phyloP scores from a whole-genome alignment of 2,329 filamentous ascomycete genomes.

The Fusarium xyrophilum region DNA sequence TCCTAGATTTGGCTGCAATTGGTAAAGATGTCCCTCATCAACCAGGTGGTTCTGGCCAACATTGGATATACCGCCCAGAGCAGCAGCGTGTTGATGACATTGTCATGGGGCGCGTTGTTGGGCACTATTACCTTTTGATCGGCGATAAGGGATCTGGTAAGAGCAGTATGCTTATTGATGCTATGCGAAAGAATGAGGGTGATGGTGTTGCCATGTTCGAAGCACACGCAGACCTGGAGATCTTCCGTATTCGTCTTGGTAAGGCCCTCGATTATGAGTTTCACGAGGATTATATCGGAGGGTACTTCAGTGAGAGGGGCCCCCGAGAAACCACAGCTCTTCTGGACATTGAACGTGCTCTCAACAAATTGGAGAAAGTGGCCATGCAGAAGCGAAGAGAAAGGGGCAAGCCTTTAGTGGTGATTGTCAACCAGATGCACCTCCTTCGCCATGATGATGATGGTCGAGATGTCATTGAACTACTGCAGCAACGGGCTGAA shows the following conservation, averaged over 20 bases:
- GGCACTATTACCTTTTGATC: slow-evolving; percentile 90
- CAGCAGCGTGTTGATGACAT: slow-evolving; percentile 84
- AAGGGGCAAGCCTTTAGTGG: slow-evolving; percentile 74
- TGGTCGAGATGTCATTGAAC: slow-evolving; percentile 89
- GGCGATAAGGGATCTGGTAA: slow-evolving; percentile 98
- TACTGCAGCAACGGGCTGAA: slow-evolving; percentile 94
- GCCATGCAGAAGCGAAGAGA: slow-evolving; percentile 73
- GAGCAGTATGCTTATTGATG: slow-evolving; percentile 92
- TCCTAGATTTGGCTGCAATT: slow-evolving; percentile 78
- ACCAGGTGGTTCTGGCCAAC: slow-evolving; percentile 49
- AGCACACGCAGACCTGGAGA: slow-evolving; percentile 92
- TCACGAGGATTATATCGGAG: slow-evolving; percentile 97
- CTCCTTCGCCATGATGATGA: slow-evolving; percentile 90
- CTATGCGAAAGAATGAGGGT: slow-evolving; percentile 91
- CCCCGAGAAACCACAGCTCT: slow-evolving; percentile 91
- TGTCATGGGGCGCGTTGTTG: slow-evolving; percentile 72
- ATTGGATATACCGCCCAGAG: slow-evolving; percentile 84
- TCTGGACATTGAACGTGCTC: slow-evolving; percentile 92
- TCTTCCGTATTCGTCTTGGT: slow-evolving; percentile 90
- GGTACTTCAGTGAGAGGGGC: slow-evolving; percentile 91
- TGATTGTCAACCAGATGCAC: slow-evolving; percentile 95
- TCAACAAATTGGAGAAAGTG: slow-evolving; percentile 98
- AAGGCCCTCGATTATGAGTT: slow-evolving; percentile 97
- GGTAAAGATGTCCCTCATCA: slow-evolving; percentile 61
- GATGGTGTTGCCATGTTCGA: slow-evolving; percentile 95